Base-by-base conservation (phyloP, 2,329 filamentous ascomycete species). In the Monosporascus sp. region DNA sequence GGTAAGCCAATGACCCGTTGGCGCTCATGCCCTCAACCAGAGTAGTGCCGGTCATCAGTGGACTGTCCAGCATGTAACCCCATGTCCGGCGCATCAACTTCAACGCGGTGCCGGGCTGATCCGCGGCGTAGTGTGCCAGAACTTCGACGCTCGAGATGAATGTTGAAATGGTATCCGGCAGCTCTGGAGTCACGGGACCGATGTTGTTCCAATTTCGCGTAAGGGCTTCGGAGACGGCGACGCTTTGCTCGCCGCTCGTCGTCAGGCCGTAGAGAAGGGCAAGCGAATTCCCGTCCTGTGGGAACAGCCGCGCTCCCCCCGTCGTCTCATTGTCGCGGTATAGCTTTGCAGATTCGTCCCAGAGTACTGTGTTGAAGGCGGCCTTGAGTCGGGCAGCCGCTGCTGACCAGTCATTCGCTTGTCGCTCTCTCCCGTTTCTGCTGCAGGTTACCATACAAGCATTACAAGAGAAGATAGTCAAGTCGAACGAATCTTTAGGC, bases 271-370 rank as follows among this genome's bases (percentile, higher is more conserved):
- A 69, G 31, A 62, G 49, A 15, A 79, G 65, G 3, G 76, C 74
- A 66, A 80, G 72, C 56, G 72, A 72, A 57, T 78, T 78, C 17
- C 74, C 76, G 50, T 77, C 75, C 62, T 81, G 78, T 0, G 77
- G 76, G 54, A 73, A 68, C 1, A 82, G 69, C 0, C 71, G 72
- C 11, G 43, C 43, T 18, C 22, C 43, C 5, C 11, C 43, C 1
- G 72, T 75, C 7, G 66, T 64, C 43, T 74, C 74, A 56, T 79
- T 80, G 60, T 77, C 76, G 54, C 72, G 70, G 68, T 78, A 76
- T 58, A 77, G 67, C n/a, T 71, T 70, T 5, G 68, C 68, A 1
- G 61, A 50, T 3, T 67, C 60, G 51, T 77, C 72, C 73, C 76
- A 80, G 52, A 78, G 72, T 44, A 75, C 66, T 11, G 62, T 58